These are phyloP conservation scores for Terana coerulea DNA, from an alignment of 768 basidiomycete genomes.

Conservation along the genomic window DNA sequence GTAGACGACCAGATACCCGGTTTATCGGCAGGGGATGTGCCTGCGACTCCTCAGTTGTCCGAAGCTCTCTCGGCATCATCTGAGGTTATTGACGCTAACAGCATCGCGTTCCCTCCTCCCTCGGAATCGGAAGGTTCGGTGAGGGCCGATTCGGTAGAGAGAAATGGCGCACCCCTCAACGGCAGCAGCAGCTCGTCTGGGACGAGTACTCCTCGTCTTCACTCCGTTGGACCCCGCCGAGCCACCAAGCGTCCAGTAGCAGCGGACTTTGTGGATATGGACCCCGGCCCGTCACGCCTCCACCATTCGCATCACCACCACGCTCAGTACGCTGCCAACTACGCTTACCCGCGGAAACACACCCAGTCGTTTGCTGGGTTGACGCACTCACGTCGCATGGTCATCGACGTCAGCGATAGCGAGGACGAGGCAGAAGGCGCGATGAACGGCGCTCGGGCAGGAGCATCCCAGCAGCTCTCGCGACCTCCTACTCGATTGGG, in stretches of 20 bases:
- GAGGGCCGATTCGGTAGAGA: conserved; percentile 1
- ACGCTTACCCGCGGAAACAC: conserved; percentile 6
- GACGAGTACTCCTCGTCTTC: conserved; percentile 2
- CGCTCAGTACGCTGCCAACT: conserved; percentile 12
- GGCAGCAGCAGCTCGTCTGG: conserved; percentile 7
- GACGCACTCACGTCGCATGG: conserved; percentile 56
- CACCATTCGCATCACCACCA: conserved; percentile 23
- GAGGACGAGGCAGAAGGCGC: conserved; percentile 48
- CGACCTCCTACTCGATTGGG: conserved; percentile 23
- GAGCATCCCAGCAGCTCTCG: neutral
- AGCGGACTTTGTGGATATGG: conserved; percentile 78
- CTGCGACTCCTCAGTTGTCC: neutral
- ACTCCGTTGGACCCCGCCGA: conserved; percentile 36
- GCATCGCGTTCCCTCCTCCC: neutral
- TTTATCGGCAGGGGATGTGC: conserved; percentile 15
- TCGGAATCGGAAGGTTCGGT: neutral
- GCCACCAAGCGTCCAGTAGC: conserved; percentile 73
- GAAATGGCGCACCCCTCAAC: neutral
- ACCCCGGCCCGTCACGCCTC: conserved; percentile 36
- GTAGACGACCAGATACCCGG: conserved; percentile 23
- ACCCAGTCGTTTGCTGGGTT: conserved; percentile 52
- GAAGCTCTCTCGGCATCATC: conserved; percentile 1
- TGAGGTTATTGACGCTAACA: neutral
- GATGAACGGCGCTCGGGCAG: no score
- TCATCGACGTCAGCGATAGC: conserved; percentile 79